Evolutionary conservation across 2,329 filamentous ascomycete genomes (phyloP).

Genomic region (Ascochyta lentis): DNA sequence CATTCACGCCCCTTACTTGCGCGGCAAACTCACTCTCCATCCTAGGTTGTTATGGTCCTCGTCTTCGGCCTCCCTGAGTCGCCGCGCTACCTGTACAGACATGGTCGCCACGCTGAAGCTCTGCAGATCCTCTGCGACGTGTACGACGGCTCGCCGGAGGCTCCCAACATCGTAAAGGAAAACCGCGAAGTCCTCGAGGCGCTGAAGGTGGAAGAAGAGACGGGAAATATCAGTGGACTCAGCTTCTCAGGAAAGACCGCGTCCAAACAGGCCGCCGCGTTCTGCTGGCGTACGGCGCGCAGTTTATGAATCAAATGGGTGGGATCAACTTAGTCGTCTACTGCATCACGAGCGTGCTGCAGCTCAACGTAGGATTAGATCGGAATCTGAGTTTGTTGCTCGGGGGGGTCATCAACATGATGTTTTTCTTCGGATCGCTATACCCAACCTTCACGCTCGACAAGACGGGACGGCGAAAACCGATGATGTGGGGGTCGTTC

Average conservation of each 20-base stretch:
- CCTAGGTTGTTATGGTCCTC: conserved; percentile 47
- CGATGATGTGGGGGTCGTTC: conserved; percentile 45
- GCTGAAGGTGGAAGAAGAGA: conserved; percentile 44
- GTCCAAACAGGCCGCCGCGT: conserved; percentile 52
- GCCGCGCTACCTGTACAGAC: conserved; percentile 37
- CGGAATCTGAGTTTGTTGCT: conserved; percentile 55
- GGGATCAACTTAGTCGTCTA: conserved; percentile 53
- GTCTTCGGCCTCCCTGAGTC: conserved; percentile 48
- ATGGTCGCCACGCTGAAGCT: conserved; percentile 55
- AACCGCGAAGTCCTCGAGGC: conserved; percentile 54
- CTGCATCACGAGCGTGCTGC: conserved; percentile 54
- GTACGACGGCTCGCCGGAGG: conserved; percentile 55
- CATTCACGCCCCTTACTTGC: no score
- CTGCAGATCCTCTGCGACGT: conserved; percentile 59
- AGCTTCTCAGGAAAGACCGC: conserved; percentile 49
- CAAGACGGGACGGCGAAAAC: conserved; percentile 37
- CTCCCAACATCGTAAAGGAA: conserved; percentile 60
- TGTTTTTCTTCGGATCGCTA: conserved; percentile 40
- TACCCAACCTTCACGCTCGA: conserved; percentile 52
- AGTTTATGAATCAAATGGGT: conserved; percentile 51
- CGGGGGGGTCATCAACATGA: conserved; percentile 51
- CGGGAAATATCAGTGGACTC: conserved; percentile 50
- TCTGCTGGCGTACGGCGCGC: conserved; percentile 49
- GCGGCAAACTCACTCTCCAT: neutral
- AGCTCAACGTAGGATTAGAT: conserved; percentile 55